Evolutionary conservation across 768 basidiomycete species (phyloP), one percentile per base, ranked within the genome.

Genomic region (Serendipita sp.): DNA sequence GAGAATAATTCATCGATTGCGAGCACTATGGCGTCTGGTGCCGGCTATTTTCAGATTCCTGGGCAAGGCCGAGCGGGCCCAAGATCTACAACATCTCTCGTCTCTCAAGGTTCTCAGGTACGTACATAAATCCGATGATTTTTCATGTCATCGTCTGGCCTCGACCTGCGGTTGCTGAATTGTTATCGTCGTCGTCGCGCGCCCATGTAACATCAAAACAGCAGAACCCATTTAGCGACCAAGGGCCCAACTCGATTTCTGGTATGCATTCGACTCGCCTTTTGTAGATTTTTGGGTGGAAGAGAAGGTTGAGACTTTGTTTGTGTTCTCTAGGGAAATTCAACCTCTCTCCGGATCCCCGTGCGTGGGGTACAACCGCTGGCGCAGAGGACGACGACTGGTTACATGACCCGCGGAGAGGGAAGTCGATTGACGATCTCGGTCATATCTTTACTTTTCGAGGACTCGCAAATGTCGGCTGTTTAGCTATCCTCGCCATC

Each of bases 391-490:
- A 80, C 16, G 85, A 88, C 65, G 85, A 88, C 71, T 78, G 78
- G 62, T 77, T 88, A n/a, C 85, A 88, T 69, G 84, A 85, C 67
- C 84, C 85, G 2, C 22, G 31, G 31, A 58, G n/a, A 33, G 53
- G 53, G 11, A 71, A 78, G 63, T 80, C 79, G 62, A 75, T 77
- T 44, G 82, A 85, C 67, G 71, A 71, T 42, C 79, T 81, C 41
- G 82, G 82, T 42, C 78, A 78, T 66, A 74, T 88, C 30, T 82
- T 86, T 67, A 87, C 86, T 22, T 75, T 72, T 65, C 76, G 89
- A 74, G 89, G 89, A 30, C 70, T 88, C 31, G 75, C 80, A 7
- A 90, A 91, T 70, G 74, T 86, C 2, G 82, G 87, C 16, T 89
- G 85, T 68, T 73, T 91, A 22, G 68, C 82, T 61, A 62, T 86